These are phyloP conservation scores for Botrytis porri DNA, from an alignment of 2,329 filamentous ascomycete species.

Conservation along the genomic window DNA sequence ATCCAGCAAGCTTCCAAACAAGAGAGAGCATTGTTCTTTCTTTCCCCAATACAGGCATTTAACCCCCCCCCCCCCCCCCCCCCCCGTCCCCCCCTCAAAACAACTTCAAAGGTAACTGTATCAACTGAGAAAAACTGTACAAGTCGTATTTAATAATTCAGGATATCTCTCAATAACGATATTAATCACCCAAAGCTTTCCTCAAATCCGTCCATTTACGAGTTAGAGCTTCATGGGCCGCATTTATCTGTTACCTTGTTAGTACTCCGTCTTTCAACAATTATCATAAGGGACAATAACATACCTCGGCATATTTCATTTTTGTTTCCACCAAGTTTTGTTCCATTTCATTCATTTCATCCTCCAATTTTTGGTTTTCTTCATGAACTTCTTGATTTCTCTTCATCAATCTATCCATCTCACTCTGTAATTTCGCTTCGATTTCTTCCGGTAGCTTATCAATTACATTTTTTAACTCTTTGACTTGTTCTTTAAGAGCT, in stretches of 20 bases:
- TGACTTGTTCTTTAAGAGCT: slow-evolving; percentile 77
- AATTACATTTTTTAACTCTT: slow-evolving; percentile 80
- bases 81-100: neutral
- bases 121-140: neutral
- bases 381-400: slow-evolving; percentile 91
- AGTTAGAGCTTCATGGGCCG: slow-evolving; percentile 66
- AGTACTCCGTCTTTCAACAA: slow-evolving; percentile 20
- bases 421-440: slow-evolving; percentile 73
- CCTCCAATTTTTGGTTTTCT: slow-evolving; percentile 83
- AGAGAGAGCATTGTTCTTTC: neutral
- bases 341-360: slow-evolving; percentile 88
- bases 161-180: neutral
- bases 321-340: slow-evolving; percentile 89
- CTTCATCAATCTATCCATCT: slow-evolving; percentile 90
- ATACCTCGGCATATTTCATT: slow-evolving; percentile 91
- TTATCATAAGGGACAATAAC: slow-evolving; percentile 38
- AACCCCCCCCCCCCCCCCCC: too few relatives aligned
- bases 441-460: slow-evolving; percentile 88
- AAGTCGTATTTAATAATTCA: slow-evolving; percentile 2
- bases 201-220: slow-evolving; percentile 75
- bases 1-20: neutral
- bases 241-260: slow-evolving; percentile 56
- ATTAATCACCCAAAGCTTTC: slow-evolving; percentile 41
- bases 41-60: neutral
- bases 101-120: neutral